Evolutionary conservation across 2,329 filamentous ascomycete species (phyloP), one percentile per base, ranked within the genome.

Genomic region (Fusarium luffae): DNA sequence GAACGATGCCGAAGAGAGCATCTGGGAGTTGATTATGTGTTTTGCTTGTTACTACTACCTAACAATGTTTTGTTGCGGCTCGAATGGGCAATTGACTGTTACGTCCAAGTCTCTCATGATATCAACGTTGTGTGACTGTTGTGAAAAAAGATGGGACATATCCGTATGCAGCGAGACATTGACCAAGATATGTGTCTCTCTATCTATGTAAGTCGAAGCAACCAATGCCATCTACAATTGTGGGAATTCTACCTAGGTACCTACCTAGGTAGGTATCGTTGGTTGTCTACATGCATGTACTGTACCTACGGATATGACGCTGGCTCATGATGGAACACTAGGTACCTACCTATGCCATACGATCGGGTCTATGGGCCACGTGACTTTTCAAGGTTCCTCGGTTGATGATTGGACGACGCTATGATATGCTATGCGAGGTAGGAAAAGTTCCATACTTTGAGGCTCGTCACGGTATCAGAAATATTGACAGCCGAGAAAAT

Each of bases 21-120:
- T 75, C 69, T 63, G 72, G 73, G 70, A 75, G 74, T 75, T 75
- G 73, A 72, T 64, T 66, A 55, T 75, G 66, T 59, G 59, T 59
- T 69, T 60, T 60, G 18, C 32, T 63, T 69, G 60, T 73, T 69
- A 62, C 50, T 73, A 63, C 49, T 73, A 63, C 49, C 68, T 71
- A 63, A 55, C 68, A 58, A 57, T 65, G 55, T 71, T 68, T 69
- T 71, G 51, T 58, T 50, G 59, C 57, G 49, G 49, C 41, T 65
- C 51, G 65, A 58, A 69, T 69, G 47, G 51, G 55, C 46, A 47
- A 43, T 62, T 47, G 37, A 41, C 49, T 46, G 54, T 61, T 48
- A 28, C 43, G 51, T 58, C 42, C 28, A 40, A 51, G 50, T 23
- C 30, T 50, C 4, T 41, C n/a, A 41, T 61, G 42, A 58, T 55